phyloP scores from a whole-genome alignment of 345 rosid genomes.

The Arabidopsis suecica region DNA sequence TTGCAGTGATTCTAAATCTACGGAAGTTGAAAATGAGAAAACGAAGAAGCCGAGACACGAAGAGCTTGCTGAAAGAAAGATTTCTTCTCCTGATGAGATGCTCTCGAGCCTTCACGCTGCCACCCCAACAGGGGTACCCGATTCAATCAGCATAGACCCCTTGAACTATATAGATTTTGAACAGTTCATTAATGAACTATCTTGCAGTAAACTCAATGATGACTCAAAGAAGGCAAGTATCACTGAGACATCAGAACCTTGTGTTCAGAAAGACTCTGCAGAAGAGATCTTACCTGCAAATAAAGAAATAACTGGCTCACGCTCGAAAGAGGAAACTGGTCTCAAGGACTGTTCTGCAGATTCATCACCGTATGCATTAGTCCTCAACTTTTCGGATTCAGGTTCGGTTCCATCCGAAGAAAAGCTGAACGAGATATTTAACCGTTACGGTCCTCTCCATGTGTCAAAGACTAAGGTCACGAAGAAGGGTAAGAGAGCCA shows the following conservation, averaged over 20 bases:
- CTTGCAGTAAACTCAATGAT: conserved; percentile 29
- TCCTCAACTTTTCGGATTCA: conserved; percentile 57
- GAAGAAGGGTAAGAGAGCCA: conserved; percentile 59
- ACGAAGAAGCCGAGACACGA: not conserved
- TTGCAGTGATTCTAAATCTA: conserved; percentile 2
- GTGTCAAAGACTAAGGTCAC: conserved; percentile 55
- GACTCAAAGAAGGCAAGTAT: conserved; percentile 41
- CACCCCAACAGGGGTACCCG: not conserved
- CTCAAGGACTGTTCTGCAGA: conserved; percentile 26
- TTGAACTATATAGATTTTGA: conserved; percentile 33
- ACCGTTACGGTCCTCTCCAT: conserved; percentile 55
- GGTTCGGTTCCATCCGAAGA: conserved; percentile 54
- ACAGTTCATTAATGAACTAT: conserved; percentile 23
- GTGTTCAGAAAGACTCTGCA: conserved; percentile 43
- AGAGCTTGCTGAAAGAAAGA: conserved; percentile 34
- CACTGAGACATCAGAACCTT: conserved; percentile 30
- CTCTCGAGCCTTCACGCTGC: conserved; percentile 33
- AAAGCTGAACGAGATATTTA: conserved; percentile 60
- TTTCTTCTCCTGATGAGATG: conserved; percentile 41
- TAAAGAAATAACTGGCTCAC: conserved; percentile 34
- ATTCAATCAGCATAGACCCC: conserved; percentile 42
- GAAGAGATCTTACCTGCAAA: conserved; percentile 35
- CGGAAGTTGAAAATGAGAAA: conserved; percentile 23
- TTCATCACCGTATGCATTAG: conserved; percentile 51
- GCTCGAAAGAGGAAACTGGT: conserved; percentile 29